Base-by-base conservation (phyloP, 257 asterid species). In the Forsythia suspensa region DNA sequence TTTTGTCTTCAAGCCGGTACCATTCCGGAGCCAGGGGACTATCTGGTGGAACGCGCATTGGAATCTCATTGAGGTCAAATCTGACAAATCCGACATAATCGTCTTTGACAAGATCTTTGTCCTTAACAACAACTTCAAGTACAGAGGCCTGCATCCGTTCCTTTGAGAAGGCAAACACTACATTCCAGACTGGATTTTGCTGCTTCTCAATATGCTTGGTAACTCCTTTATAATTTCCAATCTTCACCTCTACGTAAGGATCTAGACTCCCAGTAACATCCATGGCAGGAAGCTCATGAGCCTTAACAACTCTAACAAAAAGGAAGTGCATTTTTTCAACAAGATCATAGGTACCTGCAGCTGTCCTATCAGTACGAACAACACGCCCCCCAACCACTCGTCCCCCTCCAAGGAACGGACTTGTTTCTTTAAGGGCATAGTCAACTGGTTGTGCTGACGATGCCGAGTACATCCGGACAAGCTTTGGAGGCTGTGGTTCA, bases 11-110 rank as follows among this genome's bases (percentile, higher is more conserved):
- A 43, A 92, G 96, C 70, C 96, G 90, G 81, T 94, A 94, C 98
- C 98, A 94, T 79, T 94, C 96, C 0, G 97, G 97, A 72, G 98
- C 98, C 79, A 94, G 86, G 5, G 97, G 98, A 79, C 98, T 94
- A 74, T 94, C 98, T 0, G 98, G 98, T 3, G 97, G 98, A 61
- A 92, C 97, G 12, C 96, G 92, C 89, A 87, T 83, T 0, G 98
- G 98, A 5, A 94, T 91, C 91, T 94, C 98, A 20, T 89, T 90
- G 61, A 92, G 90, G 73, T 92, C 97, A 48, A 94, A 94, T 68
- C 96, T 85, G 29, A 87, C 80, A 2, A 88, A 70, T 15, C 98
- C 98, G 8, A 94, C 96, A 73, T 82, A 94, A 83, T 94, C 98
- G 51, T 92, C 97, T 79, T 92, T 94, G 41, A 90, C 44, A 67